Conservation (phyloP, 208 protist species). For the Phytomonas sp. region DNA sequence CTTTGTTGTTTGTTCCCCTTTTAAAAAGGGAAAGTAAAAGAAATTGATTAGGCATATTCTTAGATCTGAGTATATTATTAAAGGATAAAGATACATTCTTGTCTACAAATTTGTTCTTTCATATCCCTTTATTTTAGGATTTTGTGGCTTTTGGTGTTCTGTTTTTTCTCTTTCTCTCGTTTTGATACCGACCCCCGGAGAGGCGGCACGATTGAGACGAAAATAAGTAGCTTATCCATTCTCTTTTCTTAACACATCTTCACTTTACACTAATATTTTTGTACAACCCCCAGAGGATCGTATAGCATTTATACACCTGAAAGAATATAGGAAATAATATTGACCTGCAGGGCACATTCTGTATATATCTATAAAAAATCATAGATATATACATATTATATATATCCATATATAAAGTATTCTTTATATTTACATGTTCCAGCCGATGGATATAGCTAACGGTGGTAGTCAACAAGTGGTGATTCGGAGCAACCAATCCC, state of each 20-base stretch:
- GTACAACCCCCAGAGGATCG: not conserved
- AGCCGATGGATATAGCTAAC: constrained; percentile 22
- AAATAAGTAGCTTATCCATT: too few species aligned
- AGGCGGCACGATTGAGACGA: too few species aligned
- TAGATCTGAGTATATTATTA: too few species aligned
- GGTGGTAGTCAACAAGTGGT: constrained; percentile 26
- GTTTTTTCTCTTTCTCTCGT: too few species aligned
- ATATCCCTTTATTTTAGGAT: not conserved
- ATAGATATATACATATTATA: constrained; percentile 4
- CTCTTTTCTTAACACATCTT: too few species aligned
- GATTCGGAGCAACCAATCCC: constrained; percentile 20
- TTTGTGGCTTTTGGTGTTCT: not conserved
- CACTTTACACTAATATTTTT: too few species aligned
- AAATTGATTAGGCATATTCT: too few species aligned
- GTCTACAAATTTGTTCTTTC: too few species aligned
- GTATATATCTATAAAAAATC: constrained; percentile 9
- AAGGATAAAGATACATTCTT: too few species aligned
- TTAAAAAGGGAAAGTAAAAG: too few species aligned
- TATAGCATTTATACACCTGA: not conserved
- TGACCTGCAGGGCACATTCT: not conserved
- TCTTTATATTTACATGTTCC: constrained; percentile 17
- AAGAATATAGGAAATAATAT: not conserved
- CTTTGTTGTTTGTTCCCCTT: too few species aligned
- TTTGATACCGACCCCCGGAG: too few species aligned
- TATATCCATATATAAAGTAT: constrained; percentile 8